phyloP scores from a whole-genome alignment of 1,284 basidiomycete species.

The Agroathelia rolfsii region DNA sequence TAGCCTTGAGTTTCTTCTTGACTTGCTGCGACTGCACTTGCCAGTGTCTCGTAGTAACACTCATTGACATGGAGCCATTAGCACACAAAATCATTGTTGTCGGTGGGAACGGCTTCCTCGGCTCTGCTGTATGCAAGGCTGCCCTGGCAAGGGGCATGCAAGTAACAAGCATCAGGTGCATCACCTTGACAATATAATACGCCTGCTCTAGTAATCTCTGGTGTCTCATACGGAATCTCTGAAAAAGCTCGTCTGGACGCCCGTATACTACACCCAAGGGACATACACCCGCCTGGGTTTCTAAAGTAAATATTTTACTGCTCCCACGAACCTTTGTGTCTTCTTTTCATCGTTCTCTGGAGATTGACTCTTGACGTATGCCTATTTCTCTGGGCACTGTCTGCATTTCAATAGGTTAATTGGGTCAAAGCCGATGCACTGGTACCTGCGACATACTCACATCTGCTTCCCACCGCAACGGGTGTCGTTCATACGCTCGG shows the following conservation, averaged over 20 bases:
- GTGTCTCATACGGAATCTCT: too few relatives aligned
- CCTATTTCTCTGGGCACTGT: slow-evolving; percentile 5
- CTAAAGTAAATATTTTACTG: slow-evolving; percentile 36
- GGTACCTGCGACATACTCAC: slow-evolving; percentile 62
- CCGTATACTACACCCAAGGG: slow-evolving; percentile 85
- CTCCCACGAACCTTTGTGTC: slow-evolving; percentile 8
- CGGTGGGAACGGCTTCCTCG: slow-evolving; percentile 93
- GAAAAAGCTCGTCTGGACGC: slow-evolving; percentile 68
- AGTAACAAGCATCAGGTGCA: slow-evolving; percentile 83
- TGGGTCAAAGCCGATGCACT: slow-evolving; percentile 80
- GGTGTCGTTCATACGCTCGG: slow-evolving; percentile 96
- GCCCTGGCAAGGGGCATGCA: slow-evolving; percentile 78
- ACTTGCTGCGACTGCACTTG: too few relatives aligned
- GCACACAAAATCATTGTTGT: slow-evolving; percentile 72
- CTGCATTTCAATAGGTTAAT: slow-evolving; percentile 42
- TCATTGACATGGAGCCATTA: slow-evolving; percentile 32
- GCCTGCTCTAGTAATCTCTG: neutral
- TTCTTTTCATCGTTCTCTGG: slow-evolving; percentile 5
- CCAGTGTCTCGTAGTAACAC: too few relatives aligned
- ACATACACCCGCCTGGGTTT: slow-evolving; percentile 80
- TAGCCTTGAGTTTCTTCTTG: too few relatives aligned
- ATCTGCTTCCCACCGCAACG: slow-evolving; percentile 53
- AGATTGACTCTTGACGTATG: slow-evolving; percentile 4
- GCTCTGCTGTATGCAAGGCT: slow-evolving; percentile 84
- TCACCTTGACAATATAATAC: neutral